These are phyloP conservation scores for Tolypocladium tundrense DNA, from an alignment of 2,329 filamentous ascomycete species.

Conservation along the genomic window DNA sequence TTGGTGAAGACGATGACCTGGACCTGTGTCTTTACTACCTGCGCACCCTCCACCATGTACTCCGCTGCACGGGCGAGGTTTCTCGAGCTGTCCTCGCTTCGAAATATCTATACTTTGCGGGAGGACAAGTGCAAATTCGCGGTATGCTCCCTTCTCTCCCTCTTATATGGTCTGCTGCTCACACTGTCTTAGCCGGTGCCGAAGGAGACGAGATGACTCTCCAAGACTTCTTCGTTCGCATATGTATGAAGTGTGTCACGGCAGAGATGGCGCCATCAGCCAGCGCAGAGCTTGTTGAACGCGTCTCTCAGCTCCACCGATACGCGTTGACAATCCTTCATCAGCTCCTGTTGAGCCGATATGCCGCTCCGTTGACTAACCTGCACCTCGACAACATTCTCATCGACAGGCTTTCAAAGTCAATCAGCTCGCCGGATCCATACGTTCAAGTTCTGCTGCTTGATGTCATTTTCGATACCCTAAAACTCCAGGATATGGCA, in stretches of 20 bases:
- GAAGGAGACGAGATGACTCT: constrained; percentile 48
- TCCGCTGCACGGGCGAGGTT: constrained; percentile 55
- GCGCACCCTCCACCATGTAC: constrained; percentile 60
- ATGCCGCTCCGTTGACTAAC: constrained; percentile 46
- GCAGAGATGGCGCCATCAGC: constrained; percentile 10
- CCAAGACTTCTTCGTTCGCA: constrained; percentile 57
- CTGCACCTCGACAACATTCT: constrained; percentile 61
- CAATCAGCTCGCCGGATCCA: constrained; percentile 51
- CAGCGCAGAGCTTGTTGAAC: constrained; percentile 18
- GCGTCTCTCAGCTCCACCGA: constrained; percentile 59
- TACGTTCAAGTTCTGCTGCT: constrained; percentile 69
- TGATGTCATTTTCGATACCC: constrained; percentile 63
- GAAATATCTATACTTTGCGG: constrained; percentile 29
- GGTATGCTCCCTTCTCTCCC: constrained; percentile 32
- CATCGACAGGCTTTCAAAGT: constrained; percentile 55
- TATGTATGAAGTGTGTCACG: constrained; percentile 52
- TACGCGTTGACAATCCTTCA: constrained; percentile 60
- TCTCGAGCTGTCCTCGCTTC: constrained; percentile 63
- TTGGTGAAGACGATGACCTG: constrained; percentile 54
- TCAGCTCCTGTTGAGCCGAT: constrained; percentile 56
- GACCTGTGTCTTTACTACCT: constrained; percentile 72
- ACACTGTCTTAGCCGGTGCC: constrained; percentile 29
- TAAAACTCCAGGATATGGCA: constrained; percentile 51
- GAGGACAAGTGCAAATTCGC: constrained; percentile 23
- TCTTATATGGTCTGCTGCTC: constrained; percentile 5